phyloP scores from a whole-genome alignment of 176 grass and related monocot species.

The Aegilops speltoides region DNA sequence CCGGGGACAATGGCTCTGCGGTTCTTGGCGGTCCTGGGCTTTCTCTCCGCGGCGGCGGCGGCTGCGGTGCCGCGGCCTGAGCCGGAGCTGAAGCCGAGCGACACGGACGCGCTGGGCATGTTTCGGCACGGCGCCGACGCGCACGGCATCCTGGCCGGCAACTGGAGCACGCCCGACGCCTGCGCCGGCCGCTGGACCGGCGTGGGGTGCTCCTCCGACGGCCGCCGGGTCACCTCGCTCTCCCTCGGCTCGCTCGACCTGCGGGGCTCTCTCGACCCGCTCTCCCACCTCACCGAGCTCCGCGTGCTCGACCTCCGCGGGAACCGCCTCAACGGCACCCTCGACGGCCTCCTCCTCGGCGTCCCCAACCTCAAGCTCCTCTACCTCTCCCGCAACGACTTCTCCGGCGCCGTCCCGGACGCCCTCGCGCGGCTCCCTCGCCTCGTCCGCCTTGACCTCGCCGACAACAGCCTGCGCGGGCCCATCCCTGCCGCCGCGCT shows the following conservation, averaged over 20 bases:
- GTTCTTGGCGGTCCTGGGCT: constrained; percentile 19
- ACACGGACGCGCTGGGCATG: constrained; percentile 66
- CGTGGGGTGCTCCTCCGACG: constrained; percentile 48
- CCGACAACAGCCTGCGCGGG: constrained; percentile 61
- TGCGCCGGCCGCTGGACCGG: constrained; percentile 58
- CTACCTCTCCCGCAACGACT: constrained; percentile 69
- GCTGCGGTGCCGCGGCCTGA: constrained; percentile 12
- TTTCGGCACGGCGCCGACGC: constrained; percentile 58
- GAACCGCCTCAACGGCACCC: constrained; percentile 79
- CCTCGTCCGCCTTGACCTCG: constrained; percentile 58
- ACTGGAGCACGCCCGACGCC: constrained; percentile 72
- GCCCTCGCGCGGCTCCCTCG: constrained; percentile 18
- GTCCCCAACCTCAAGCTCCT: constrained; percentile 63
- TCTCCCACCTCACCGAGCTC: constrained; percentile 63
- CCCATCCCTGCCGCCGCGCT: constrained; percentile 45
- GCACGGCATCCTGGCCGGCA: constrained; percentile 60
- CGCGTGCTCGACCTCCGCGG: constrained; percentile 68
- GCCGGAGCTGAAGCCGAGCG: constrained; percentile 59
- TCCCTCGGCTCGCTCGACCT: constrained; percentile 61
- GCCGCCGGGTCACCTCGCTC: constrained; percentile 58
- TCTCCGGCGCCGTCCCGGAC: constrained; percentile 48
- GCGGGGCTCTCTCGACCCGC: constrained; percentile 60
- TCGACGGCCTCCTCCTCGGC: constrained; percentile 52
- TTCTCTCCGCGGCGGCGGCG: constrained; percentile 5
- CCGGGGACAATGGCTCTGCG: not conserved